These are phyloP conservation scores for Tolypocladium album DNA, from an alignment of 2,329 filamentous ascomycete genomes.

Conservation along the genomic window DNA sequence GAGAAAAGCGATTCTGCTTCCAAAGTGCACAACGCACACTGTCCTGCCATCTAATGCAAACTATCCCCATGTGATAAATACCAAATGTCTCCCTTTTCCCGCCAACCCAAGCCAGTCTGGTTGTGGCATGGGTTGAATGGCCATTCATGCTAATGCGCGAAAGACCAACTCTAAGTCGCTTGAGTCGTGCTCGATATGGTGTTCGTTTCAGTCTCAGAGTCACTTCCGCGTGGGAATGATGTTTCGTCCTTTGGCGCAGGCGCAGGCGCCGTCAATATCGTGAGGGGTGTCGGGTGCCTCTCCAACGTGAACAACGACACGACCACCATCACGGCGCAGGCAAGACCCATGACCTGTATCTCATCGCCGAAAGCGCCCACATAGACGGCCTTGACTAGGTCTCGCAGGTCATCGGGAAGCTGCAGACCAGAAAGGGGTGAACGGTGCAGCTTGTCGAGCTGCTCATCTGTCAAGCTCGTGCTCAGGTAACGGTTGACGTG, in stretches of 20 bases:
- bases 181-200: constrained; percentile 13
- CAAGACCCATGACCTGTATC: constrained; percentile 33
- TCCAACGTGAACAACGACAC: constrained; percentile 34
- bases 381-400: constrained; percentile 29
- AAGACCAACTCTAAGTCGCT: constrained; percentile 5
- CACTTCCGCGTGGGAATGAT: constrained; percentile 21
- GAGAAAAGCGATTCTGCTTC: not conserved
- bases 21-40: not conserved
- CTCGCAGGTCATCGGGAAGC: constrained; percentile 20
- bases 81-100: not conserved
- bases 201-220: constrained; percentile 26
- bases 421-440: constrained; percentile 28
- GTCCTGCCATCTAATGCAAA: not conserved
- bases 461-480: constrained; percentile 19
- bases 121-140: not conserved
- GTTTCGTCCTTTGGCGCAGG: constrained; percentile 14
- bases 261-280: constrained; percentile 15
- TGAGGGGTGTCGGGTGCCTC: constrained; percentile 25
- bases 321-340: constrained; percentile 31
- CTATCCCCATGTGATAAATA: not conserved
- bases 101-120: not conserved
- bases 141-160: too few relatives aligned
- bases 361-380: constrained; percentile 34
- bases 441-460: constrained; percentile 32
- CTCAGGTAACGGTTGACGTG: constrained; percentile 27